Evolutionary conservation across 805 yeast species (phyloP).

Genomic region (Metschnikowia baotianmanensis): DNA sequence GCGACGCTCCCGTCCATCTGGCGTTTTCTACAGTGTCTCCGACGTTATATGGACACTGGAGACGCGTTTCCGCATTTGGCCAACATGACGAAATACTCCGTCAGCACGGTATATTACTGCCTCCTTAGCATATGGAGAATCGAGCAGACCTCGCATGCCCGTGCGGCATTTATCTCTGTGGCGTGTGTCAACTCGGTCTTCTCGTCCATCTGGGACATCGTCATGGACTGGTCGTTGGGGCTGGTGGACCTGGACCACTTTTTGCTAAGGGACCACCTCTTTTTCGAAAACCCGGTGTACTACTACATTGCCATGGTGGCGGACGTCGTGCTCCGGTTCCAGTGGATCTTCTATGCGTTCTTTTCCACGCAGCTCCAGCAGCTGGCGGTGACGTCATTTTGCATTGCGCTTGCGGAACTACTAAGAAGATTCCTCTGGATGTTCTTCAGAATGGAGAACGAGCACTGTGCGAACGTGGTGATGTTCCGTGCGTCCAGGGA

Average conservation of each 20-base stretch:
- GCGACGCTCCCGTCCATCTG: constrained; percentile 83
- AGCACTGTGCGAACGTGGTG: constrained; percentile 87
- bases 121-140: constrained; percentile 78
- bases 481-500: constrained; percentile 86
- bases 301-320: constrained; percentile 74
- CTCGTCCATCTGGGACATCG: constrained; percentile 80
- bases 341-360: constrained; percentile 87
- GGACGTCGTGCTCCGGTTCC: constrained; percentile 77
- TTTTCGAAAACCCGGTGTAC: constrained; percentile 51
- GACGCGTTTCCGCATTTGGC: constrained; percentile 97
- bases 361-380: constrained; percentile 78
- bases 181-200: constrained; percentile 71
- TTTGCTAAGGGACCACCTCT: constrained; percentile 69
- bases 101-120: constrained; percentile 66
- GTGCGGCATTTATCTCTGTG: constrained; percentile 66
- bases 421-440: constrained; percentile 87
- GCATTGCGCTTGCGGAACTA: constrained; percentile 78
- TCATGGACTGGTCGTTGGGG: constrained; percentile 94
- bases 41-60: constrained; percentile 91
- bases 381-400: constrained; percentile 81
- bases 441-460: constrained; percentile 91
- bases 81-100: constrained; percentile 73
- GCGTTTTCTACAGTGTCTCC: constrained; percentile 85
- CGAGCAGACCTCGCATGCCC: constrained; percentile 36
- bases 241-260: constrained; percentile 59